phyloP scores from a whole-genome alignment of 208 protist genomes.

The Leishmania turanica region DNA sequence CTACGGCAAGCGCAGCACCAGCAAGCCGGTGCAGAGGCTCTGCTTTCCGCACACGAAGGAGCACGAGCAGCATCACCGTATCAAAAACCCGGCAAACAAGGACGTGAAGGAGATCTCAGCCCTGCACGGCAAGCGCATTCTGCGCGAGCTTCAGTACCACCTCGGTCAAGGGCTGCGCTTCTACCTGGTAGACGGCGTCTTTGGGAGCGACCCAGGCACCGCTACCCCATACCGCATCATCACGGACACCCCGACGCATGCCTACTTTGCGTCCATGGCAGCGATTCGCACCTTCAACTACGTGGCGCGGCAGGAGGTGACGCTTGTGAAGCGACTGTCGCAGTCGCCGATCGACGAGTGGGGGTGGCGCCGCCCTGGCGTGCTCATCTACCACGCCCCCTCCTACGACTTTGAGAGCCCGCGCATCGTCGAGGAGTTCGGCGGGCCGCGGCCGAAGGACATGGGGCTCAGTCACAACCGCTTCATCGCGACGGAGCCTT shows the following conservation, averaged over 20 bases:
- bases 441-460: constrained; percentile 83
- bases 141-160: constrained; percentile 90
- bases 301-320: constrained; percentile 83
- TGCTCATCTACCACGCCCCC: constrained; percentile 87
- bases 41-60: constrained; percentile 87
- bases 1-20: constrained; percentile 38
- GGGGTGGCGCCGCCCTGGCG: constrained; percentile 82
- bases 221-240: constrained; percentile 89
- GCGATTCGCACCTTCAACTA: constrained; percentile 88
- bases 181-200: constrained; percentile 88
- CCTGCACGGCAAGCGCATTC: constrained; percentile 84
- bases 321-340: constrained; percentile 82
- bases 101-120: constrained; percentile 63
- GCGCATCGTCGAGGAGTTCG: constrained; percentile 93
- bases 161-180: constrained; percentile 89
- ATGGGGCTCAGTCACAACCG: constrained; percentile 68
- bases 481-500: constrained; percentile 87
- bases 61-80: constrained; percentile 78
- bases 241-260: constrained; percentile 89
- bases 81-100: constrained; percentile 66
- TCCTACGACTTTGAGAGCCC: constrained; percentile 84
- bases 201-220: constrained; percentile 73
- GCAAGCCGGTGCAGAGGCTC: constrained; percentile 45
- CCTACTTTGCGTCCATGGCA: constrained; percentile 83
- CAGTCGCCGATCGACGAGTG: constrained; percentile 90